A percentile compares a stretch with the other conserved stretches of the same genome.
Evolutionary conservation across 441 rosid genomes (phyloP).

Genomic region (Kokia cookei): DNA sequence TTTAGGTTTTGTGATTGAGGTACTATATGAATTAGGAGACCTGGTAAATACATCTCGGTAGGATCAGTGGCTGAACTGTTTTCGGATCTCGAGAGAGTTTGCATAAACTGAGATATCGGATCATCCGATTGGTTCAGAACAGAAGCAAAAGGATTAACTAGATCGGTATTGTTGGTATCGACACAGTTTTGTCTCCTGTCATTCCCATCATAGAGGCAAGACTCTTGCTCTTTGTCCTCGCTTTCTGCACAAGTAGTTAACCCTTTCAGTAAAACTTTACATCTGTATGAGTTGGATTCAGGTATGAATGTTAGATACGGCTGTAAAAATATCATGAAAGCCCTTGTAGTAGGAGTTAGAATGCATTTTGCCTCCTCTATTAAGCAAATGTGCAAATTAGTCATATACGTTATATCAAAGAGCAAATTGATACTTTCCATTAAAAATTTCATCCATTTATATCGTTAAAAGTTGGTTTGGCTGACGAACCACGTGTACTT

Average conservation of each 20-base stretch:
- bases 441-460: too few species aligned
- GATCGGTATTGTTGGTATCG: constrained; percentile 13
- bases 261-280: background rate
- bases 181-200: constrained; percentile 5
- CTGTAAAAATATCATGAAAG: too few species aligned
- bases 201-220: constrained; percentile 18
- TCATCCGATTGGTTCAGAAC: constrained; percentile 24
- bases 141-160: constrained; percentile 27
- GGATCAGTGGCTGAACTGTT: constrained; percentile 28
- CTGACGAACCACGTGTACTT: too few species aligned
- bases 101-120: constrained; percentile 60
- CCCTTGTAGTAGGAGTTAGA: too few species aligned
- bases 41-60: constrained; percentile 72
- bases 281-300: background rate
- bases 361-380: too few species aligned
- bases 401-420: too few species aligned
- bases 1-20: constrained; percentile 32
- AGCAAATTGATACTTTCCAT: too few species aligned
- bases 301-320: background rate
- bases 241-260: constrained; percentile 25
- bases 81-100: constrained; percentile 38
- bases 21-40: constrained; percentile 67
- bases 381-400: too few species aligned
- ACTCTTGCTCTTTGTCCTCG: constrained; percentile 11
- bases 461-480: too few species aligned